Percentiles rank a stretch among this genome's conserved stretches.
phyloP scores from a whole-genome alignment of 371 early-diverging fungal genomes.

The Mucor saturninus region DNA sequence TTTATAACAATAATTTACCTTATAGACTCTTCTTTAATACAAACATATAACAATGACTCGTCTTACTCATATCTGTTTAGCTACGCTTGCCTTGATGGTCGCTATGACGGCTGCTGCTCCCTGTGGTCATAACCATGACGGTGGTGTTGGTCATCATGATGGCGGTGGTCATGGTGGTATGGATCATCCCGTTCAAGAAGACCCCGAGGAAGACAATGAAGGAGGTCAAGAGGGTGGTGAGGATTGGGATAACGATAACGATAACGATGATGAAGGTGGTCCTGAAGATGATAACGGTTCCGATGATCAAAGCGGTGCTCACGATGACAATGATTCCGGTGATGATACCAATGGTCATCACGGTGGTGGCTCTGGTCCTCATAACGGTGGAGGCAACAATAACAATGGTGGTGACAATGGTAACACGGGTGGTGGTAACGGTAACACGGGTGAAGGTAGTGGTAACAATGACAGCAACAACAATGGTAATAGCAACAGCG shows the following conservation, averaged over 20 bases:
- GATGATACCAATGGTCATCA: not conserved
- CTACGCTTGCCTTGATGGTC: conserved; percentile 20
- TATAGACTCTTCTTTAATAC: not conserved
- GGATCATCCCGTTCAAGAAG: not conserved
- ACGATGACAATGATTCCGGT: not conserved
- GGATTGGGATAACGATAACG: not conserved
- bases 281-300: not conserved
- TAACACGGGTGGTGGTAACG: conserved; percentile 1
- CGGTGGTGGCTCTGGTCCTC: not conserved
- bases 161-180: not conserved
- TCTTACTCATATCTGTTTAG: conserved; percentile 25
- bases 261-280: not conserved
- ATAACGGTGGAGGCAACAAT: conserved; percentile 1
- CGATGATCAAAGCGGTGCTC: conserved; percentile 4
- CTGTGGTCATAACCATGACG: conserved; percentile 15
- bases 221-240: not conserved
- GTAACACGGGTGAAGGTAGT: not conserved
- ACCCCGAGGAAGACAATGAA: conserved; percentile 1
- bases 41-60: conserved; percentile 21
- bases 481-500: not conserved
- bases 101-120: conserved; percentile 22
- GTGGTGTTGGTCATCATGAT: not conserved
- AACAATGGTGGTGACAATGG: not conserved
- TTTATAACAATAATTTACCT: too few relatives aligned
- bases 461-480: not conserved